Evolutionary conservation across 2,329 filamentous ascomycete genomes (phyloP).

Genomic region (Camillea tinctor): DNA sequence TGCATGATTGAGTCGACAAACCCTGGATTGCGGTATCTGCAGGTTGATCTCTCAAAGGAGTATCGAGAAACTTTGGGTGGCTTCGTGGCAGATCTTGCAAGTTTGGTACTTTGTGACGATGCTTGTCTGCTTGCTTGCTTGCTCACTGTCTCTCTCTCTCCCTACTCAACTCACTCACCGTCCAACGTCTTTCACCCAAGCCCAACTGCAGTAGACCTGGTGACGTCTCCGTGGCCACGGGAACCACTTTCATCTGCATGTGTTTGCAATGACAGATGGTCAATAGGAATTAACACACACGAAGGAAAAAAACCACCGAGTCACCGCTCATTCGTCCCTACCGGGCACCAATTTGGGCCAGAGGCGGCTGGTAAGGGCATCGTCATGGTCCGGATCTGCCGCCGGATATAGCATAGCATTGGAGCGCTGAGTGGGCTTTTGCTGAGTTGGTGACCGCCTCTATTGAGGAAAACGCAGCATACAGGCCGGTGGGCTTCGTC

Average conservation of each 20-base stretch:
- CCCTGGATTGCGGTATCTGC: background rate
- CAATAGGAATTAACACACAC: background rate
- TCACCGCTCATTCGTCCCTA: background rate
- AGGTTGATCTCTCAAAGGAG: background rate
- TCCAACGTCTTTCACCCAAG: background rate
- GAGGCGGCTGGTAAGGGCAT: background rate
- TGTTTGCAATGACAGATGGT: background rate
- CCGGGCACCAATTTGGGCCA: background rate
- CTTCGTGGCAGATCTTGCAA: background rate
- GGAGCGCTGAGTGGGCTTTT: background rate
- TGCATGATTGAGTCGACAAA: background rate
- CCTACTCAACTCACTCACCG: background rate
- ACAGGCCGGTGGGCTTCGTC: background rate
- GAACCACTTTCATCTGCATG: background rate
- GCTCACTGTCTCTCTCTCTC: no score
- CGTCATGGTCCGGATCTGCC: background rate
- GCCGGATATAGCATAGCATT: background rate
- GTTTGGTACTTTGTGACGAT: background rate
- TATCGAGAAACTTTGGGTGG: background rate
- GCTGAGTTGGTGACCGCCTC: background rate
- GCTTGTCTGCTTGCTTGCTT: background rate
- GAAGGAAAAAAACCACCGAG: background rate
- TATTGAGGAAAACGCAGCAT: background rate
- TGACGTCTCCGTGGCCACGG: background rate
- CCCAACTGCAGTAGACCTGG: background rate